Evolutionary conservation across 345 rosid genomes (phyloP).

Genomic region (Garcia nutans): DNA sequence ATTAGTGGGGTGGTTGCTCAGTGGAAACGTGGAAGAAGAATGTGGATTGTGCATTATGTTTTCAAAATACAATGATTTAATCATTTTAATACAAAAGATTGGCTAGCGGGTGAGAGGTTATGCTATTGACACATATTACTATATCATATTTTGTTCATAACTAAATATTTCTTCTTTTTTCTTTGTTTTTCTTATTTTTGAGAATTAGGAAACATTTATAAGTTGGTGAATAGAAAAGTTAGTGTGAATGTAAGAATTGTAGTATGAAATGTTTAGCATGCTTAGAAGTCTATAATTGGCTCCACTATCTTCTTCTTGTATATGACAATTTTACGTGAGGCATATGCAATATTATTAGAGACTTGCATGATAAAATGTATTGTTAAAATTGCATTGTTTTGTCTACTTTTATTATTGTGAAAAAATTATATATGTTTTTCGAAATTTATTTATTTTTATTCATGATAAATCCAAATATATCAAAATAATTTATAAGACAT

Average conservation of each 20-base stretch:
- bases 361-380: not conserved
- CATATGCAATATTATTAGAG: not conserved
- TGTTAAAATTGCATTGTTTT: too few species aligned
- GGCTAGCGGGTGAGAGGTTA: not conserved
- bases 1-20: slow-evolving; percentile 41
- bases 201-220: not conserved
- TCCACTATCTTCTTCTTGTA: not conserved
- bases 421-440: too few species aligned
- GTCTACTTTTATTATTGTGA: too few species aligned
- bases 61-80: slow-evolving; percentile 31
- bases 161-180: not conserved
- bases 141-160: not conserved
- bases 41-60: not conserved
- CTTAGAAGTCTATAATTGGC: not conserved
- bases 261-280: not conserved
- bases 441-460: too few species aligned
- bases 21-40: slow-evolving; percentile 31
- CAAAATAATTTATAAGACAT: too few species aligned
- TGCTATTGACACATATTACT: not conserved
- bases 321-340: not conserved
- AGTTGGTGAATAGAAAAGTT: not conserved
- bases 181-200: too few species aligned
- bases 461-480: too few species aligned
- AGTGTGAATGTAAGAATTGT: not conserved
- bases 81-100: not conserved